phyloP scores from a whole-genome alignment of 1,139 yeast species.

The Pichia sp. region DNA sequence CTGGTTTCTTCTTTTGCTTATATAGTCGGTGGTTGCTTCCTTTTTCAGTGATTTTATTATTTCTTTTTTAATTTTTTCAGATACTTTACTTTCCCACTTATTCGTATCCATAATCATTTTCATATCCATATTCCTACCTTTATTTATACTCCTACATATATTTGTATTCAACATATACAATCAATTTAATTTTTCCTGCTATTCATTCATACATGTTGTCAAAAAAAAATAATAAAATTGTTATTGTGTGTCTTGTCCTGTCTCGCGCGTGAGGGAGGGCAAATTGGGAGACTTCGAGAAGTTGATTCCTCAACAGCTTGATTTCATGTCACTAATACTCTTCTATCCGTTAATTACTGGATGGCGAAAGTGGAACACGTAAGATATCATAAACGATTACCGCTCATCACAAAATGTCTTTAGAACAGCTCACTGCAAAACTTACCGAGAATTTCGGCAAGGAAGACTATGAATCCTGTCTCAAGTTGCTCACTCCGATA shows the following conservation, averaged over 20 bases:
- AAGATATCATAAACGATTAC: neutral
- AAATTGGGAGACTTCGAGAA: neutral
- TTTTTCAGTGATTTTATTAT: neutral
- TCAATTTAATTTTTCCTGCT: neutral
- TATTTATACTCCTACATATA: neutral
- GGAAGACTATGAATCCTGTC: slow-evolving; percentile 59
- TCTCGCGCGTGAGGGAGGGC: neutral
- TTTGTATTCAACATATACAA: neutral
- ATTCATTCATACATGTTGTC: neutral
- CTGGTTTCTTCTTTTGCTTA: neutral
- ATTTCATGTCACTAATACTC: neutral
- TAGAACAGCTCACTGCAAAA: slow-evolving; percentile 57
- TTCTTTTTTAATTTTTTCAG: neutral
- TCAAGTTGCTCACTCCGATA: slow-evolving; percentile 60
- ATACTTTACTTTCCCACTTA: neutral
- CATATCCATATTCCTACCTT: too few species aligned
- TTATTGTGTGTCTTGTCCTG: too few species aligned
- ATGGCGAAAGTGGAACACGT: neutral
- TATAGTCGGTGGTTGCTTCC: neutral
- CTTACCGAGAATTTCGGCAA: slow-evolving; percentile 60
- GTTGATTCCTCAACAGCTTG: neutral
- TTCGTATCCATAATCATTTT: neutral
- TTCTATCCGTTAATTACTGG: neutral
- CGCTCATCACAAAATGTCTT: slow-evolving; percentile 25
- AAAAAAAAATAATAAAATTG: too few species aligned